Base-by-base conservation (phyloP, 1,284 basidiomycete genomes). In the Sanghuangporus weigelae region DNA sequence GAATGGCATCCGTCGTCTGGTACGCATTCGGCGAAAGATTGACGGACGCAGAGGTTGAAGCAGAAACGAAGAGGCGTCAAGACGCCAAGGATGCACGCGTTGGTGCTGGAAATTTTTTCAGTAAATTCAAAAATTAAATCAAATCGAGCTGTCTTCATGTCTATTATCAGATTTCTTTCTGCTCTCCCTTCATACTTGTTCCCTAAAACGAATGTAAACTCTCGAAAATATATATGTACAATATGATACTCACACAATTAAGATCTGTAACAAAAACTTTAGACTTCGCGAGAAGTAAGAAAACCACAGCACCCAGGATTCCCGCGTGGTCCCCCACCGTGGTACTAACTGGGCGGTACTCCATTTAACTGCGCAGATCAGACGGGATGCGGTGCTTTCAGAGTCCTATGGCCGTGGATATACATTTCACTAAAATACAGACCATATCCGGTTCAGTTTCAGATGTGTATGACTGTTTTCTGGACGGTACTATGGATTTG, bases 281-380 rank as follows among this genome's bases (percentile, higher is more conserved):
- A 26, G 23, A 3, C 23, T 26, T 26, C 23, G 23, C 23, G 23
- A 26, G 3, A 26, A 26, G 23, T 26, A 26, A 26, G 23, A 81
- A 79, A 86, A 85, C 84, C 84, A 86, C 85, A 83, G 83, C 86
- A 87, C 84, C 84, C 78, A 86, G 85, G 86, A 88, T 88, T 87
- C 86, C 85, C 85, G 80, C 81, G 84, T 89, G 86, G 86, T 89
- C 86, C 86, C 86, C 87, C 85, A 88, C 86, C 85, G 80, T 88
- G 85, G 86, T 89, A 89, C 87, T 89, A 85, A 87, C 86, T 87
- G 76, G 82, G 84, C 85, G 83, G 85, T 82, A 87, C 84, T 82
- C 81, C 79, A 84, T 81, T 89, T 89, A 85, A 86, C 85, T 87
- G 81, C 83, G 82, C 85, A 87, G 85, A 87, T 88, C 85, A 74